phyloP scores from a whole-genome alignment of 2,329 filamentous ascomycete species.

The Alternaria consortialis region DNA sequence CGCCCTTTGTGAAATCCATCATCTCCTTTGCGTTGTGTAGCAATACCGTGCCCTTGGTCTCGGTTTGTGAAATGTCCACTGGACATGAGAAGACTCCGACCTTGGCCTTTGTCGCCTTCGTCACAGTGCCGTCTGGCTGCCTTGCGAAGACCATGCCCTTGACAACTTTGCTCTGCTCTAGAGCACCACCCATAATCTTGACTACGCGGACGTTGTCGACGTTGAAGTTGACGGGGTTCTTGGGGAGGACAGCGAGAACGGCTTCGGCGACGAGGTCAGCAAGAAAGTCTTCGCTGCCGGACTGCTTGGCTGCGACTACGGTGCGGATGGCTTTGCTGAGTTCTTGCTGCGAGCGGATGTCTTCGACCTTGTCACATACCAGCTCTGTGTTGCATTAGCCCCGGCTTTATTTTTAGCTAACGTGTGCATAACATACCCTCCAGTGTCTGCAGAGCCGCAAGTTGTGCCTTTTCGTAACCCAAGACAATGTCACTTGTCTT shows the following conservation, averaged over 20 bases:
- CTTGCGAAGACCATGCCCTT: constrained; percentile 99
- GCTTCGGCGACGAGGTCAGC: constrained; percentile 86
- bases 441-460: constrained; percentile 82
- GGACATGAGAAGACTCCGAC: constrained; percentile 97
- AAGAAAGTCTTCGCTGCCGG: constrained; percentile 88
- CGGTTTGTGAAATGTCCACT: constrained; percentile 93
- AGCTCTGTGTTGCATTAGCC: constrained; percentile 66
- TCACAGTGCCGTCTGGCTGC: constrained; percentile 87
- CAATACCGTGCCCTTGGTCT: constrained; percentile 98
- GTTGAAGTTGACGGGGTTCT: constrained; percentile 96
- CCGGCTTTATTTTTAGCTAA: not conserved
- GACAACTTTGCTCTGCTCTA: constrained; percentile 93
- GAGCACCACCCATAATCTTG: constrained; percentile 98
- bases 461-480: constrained; percentile 94
- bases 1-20: constrained; percentile 97
- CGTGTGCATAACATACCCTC: constrained; percentile 64
- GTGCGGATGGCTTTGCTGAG: constrained; percentile 95
- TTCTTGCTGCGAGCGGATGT: constrained; percentile 81
- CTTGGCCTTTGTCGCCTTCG: constrained; percentile 92
- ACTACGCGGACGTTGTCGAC: constrained; percentile 99
- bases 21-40: constrained; percentile 98
- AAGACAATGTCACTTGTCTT: constrained; percentile 98
- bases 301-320: constrained; percentile 96
- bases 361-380: constrained; percentile 86
- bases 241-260: constrained; percentile 86